Conservation (phyloP, 1,284 basidiomycete species). For the Anthracocystis panici-leucophaei region DNA sequence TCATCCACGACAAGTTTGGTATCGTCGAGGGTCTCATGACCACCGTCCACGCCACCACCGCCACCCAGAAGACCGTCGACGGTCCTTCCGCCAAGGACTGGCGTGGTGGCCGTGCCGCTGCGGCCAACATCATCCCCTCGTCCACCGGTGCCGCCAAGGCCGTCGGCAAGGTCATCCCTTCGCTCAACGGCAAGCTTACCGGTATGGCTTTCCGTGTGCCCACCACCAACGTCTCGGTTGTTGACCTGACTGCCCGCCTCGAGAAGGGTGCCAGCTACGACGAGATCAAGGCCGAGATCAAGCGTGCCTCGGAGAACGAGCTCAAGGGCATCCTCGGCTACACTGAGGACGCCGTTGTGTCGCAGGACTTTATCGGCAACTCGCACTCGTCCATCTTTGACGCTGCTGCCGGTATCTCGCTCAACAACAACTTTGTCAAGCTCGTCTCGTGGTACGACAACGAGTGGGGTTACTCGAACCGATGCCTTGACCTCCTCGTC, state of each 20-base stretch:
- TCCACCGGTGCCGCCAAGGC: constrained; percentile 98
- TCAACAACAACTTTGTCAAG: constrained; percentile 95
- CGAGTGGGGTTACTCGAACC: constrained; percentile 95
- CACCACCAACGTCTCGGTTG: constrained; percentile 95
- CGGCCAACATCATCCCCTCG: constrained; percentile 99
- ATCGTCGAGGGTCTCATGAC: constrained; percentile 83
- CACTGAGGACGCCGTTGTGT: constrained; percentile 95
- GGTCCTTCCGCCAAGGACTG: constrained; percentile 73
- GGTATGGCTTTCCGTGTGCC: constrained; percentile 98
- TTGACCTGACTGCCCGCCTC: constrained; percentile 94
- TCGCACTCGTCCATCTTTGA: constrained; percentile 77
- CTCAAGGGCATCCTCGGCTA: constrained; percentile 88
- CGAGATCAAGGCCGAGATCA: constrained; percentile 88
- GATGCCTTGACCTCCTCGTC: constrained; percentile 90
- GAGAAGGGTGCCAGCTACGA: constrained; percentile 86
- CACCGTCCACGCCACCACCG: constrained; percentile 86
- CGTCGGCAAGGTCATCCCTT: constrained; percentile 98
- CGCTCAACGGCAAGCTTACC: constrained; percentile 93
- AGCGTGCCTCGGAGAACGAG: constrained; percentile 80
- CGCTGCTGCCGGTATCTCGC: constrained; percentile 89
- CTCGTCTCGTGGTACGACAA: constrained; percentile 86
- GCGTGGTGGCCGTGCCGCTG: constrained; percentile 92
- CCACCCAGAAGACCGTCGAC: constrained; percentile 99
- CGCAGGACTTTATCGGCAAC: constrained; percentile 75
- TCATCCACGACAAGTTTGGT: constrained; percentile 85